Evolutionary conservation across 192 early-diverging fungal genomes (phyloP).

Genomic region (Thoreauomyces humboldtii): DNA sequence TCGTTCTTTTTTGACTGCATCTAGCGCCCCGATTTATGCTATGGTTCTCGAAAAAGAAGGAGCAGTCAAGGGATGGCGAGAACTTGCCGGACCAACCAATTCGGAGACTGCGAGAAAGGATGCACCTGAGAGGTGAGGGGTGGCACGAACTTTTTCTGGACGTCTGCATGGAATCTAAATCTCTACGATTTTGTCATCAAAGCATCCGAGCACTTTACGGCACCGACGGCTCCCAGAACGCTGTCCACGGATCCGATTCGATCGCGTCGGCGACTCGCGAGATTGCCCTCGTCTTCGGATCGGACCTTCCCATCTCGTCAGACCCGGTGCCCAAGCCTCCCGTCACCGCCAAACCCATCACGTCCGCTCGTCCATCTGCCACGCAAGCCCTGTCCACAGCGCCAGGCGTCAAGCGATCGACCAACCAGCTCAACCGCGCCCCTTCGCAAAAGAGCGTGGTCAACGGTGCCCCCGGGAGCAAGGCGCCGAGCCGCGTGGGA

Average conservation of each 20-base stretch:
- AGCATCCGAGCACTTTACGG: slow-evolving; percentile 53
- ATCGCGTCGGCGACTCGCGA: slow-evolving; percentile 49
- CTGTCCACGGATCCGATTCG: slow-evolving; percentile 62
- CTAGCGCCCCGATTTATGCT: slow-evolving; percentile 48
- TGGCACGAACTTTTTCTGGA: neutral
- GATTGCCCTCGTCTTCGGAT: slow-evolving; percentile 50
- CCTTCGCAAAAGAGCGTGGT: slow-evolving; percentile 1
- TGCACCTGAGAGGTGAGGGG: too few species aligned
- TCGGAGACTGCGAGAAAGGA: slow-evolving; percentile 50
- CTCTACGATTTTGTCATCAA: too few species aligned
- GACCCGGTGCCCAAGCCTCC: neutral
- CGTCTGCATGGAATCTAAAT: neutral
- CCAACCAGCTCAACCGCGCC: neutral
- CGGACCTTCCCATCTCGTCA: neutral
- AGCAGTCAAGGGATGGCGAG: slow-evolving; percentile 44
- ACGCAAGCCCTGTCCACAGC: neutral
- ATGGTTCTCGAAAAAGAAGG: slow-evolving; percentile 41
- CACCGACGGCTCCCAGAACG: slow-evolving; percentile 55
- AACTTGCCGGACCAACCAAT: slow-evolving; percentile 54
- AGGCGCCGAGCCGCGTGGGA: neutral
- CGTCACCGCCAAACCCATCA: neutral
- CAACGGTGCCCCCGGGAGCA: neutral
- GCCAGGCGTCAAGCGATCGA: neutral
- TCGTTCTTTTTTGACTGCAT: neutral
- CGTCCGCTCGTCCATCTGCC: neutral